Evolutionary conservation across 805 yeast species (phyloP).

Genomic region (Candida ficus): DNA sequence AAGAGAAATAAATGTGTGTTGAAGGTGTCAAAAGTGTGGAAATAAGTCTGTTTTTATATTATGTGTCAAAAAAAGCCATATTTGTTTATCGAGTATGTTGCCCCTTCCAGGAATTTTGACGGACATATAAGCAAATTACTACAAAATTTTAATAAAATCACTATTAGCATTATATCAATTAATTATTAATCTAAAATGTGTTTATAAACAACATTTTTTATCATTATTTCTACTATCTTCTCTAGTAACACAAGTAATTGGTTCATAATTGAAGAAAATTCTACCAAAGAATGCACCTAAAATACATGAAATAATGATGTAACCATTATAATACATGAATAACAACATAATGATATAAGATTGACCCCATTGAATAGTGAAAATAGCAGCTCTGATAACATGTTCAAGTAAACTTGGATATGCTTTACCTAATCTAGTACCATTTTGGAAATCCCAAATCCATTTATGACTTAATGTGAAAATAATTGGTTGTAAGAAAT

Average conservation of each 20-base stretch:
- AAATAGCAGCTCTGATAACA: conserved; percentile 41
- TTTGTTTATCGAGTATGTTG: too few relatives aligned
- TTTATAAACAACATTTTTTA: conserved; percentile 31
- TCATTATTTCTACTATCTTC: conserved; percentile 27
- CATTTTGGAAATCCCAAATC: conserved; percentile 18
- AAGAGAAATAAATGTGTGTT: too few relatives aligned
- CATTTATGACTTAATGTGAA: conserved; percentile 26
- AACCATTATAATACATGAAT: conserved; percentile 74
- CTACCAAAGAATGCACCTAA: conserved; percentile 59
- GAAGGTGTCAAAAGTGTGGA: too few relatives aligned
- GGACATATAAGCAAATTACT: too few relatives aligned
- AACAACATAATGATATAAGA: conserved; percentile 64
- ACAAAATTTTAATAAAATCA: too few relatives aligned
- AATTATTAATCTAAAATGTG: too few relatives aligned
- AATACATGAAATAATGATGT: conserved; percentile 56
- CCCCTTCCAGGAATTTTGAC: too few relatives aligned
- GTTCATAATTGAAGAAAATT: conserved; percentile 46
- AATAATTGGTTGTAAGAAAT: conserved; percentile 19
- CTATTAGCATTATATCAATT: too few relatives aligned
- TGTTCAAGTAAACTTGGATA: conserved; percentile 48
- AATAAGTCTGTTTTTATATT: too few relatives aligned
- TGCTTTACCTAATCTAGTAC: conserved; percentile 14
- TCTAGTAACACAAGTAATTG: too few relatives aligned
- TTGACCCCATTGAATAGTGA: conserved; percentile 57
- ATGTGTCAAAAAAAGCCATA: too few relatives aligned